phyloP scores from a whole-genome alignment of 1,284 basidiomycete species.

The Mycosarcoma mackinlayi region DNA sequence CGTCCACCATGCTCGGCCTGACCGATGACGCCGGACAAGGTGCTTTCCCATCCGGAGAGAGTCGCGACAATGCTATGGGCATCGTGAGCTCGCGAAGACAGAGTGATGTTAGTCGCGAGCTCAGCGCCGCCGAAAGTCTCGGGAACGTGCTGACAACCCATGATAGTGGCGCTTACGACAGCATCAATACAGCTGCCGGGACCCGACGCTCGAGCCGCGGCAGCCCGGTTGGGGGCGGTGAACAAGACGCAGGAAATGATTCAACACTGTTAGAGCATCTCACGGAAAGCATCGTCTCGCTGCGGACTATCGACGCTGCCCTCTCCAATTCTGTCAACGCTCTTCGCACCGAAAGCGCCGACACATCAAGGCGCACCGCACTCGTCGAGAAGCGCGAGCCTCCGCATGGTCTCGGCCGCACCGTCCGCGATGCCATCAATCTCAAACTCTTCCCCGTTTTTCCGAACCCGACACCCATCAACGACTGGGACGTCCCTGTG shows the following conservation, averaged over 20 bases:
- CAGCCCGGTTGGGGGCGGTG: constrained; percentile 21
- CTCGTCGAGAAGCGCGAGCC: constrained; percentile 52
- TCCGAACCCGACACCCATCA: constrained; percentile 87
- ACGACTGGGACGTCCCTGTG: constrained; percentile 95
- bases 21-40: constrained; percentile 19
- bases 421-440: constrained; percentile 67
- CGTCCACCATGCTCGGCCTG: constrained; percentile 23
- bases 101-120: constrained; percentile 32
- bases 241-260: constrained; percentile 4
- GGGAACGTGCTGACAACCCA: constrained; percentile 27
- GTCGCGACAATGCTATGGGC: constrained; percentile 39
- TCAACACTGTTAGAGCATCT: constrained; percentile 29
- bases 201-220: constrained; percentile 40
- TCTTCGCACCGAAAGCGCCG: constrained; percentile 21
- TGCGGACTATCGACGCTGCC: constrained; percentile 53
- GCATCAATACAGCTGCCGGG: constrained; percentile 31
- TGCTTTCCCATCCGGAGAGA: constrained; percentile 34
- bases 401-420: constrained; percentile 65
- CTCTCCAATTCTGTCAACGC: constrained; percentile 44
- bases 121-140: constrained; percentile 40
- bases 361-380: constrained; percentile 22
- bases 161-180: constrained; percentile 26
- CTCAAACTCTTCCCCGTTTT: constrained; percentile 96
- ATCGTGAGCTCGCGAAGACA: constrained; percentile 30
- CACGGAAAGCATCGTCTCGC: constrained; percentile 51